Evolutionary conservation across 2,329 filamentous ascomycete genomes (phyloP).

Genomic region (Drechslera avenae): DNA sequence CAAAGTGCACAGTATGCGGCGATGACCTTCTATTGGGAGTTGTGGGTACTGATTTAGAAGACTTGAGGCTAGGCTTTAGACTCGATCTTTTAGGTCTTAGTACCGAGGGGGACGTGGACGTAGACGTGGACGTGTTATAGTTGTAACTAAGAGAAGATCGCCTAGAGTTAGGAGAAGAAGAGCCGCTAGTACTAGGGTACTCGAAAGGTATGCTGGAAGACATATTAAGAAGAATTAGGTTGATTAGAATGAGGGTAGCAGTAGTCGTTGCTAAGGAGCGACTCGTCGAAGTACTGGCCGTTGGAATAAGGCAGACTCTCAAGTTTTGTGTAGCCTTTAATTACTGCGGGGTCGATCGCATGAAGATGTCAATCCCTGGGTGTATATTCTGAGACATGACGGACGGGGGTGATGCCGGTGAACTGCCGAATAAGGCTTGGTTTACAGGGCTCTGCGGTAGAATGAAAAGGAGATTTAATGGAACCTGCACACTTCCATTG

Average conservation of each 20-base stretch:
- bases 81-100: conserved; percentile 19
- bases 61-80: conserved; percentile 31
- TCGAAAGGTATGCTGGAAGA: conserved; percentile 9
- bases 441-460: conserved; percentile 20
- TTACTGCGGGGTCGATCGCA: conserved; percentile 22
- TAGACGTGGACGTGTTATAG: conserved; percentile 23
- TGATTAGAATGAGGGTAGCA: background rate
- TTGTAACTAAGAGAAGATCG: conserved; percentile 23
- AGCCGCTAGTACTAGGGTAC: conserved; percentile 21
- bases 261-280: conserved; percentile 1
- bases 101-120: conserved; percentile 8
- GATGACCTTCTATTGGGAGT: conserved; percentile 21
- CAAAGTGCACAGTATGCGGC: conserved; percentile 32
- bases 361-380: conserved; percentile 18
- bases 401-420: conserved; percentile 26
- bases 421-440: conserved; percentile 19
- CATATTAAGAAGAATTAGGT: conserved; percentile 9
- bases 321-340: conserved; percentile 25
- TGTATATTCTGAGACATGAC: conserved; percentile 26
- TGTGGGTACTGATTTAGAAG: conserved; percentile 19
- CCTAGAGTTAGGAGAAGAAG: conserved; percentile 24
- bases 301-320: conserved; percentile 2
- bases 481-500: background rate
- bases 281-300: conserved; percentile 11
- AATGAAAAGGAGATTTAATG: conserved; percentile 10